Percentiles rank a stretch among this genome's conserved stretches.
These are phyloP conservation scores for Kwoniella dendrophila DNA, from an alignment of 768 basidiomycete genomes.

Conservation along the genomic window DNA sequence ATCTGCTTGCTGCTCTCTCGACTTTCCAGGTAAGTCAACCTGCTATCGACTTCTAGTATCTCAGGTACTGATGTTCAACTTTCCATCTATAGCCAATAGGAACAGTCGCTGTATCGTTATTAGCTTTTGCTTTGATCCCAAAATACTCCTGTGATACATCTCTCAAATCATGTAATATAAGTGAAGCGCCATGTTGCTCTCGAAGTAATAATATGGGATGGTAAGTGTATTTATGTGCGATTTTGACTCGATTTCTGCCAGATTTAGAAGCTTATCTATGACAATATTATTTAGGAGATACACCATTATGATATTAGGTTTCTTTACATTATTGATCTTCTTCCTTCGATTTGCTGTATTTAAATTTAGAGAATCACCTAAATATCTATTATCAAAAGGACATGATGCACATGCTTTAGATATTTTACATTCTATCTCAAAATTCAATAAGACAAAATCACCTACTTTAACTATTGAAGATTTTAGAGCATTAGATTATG, in stretches of 20 bases:
- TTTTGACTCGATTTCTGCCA: no score
- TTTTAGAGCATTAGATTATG: slow-evolving; percentile 51
- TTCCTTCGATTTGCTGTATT: slow-evolving; percentile 64
- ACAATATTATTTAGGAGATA: slow-evolving; percentile 58
- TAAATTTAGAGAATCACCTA: slow-evolving; percentile 65
- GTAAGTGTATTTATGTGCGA: slow-evolving; percentile 19
- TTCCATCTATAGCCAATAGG: slow-evolving; percentile 55
- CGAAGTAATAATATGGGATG: slow-evolving; percentile 65
- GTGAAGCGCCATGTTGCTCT: slow-evolving; percentile 58
- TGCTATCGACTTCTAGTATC: neutral
- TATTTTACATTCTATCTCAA: slow-evolving; percentile 55
- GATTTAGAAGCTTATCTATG: neutral
- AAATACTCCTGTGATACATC: slow-evolving; percentile 61
- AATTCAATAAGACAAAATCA: slow-evolving; percentile 49
- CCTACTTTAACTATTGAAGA: slow-evolving; percentile 53
- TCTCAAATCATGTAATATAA: slow-evolving; percentile 35
- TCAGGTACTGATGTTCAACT: neutral
- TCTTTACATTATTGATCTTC: slow-evolving; percentile 62
- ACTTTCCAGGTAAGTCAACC: slow-evolving; percentile 42
- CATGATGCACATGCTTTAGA: slow-evolving; percentile 64
- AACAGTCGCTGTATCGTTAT: slow-evolving; percentile 61
- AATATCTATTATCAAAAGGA: slow-evolving; percentile 65
- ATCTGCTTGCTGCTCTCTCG: slow-evolving; percentile 61
- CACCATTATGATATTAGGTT: slow-evolving; percentile 58
- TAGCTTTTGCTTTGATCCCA: slow-evolving; percentile 64